phyloP scores from a whole-genome alignment of 2,329 filamentous ascomycete genomes.

The Trichoderma afroharzianum region DNA sequence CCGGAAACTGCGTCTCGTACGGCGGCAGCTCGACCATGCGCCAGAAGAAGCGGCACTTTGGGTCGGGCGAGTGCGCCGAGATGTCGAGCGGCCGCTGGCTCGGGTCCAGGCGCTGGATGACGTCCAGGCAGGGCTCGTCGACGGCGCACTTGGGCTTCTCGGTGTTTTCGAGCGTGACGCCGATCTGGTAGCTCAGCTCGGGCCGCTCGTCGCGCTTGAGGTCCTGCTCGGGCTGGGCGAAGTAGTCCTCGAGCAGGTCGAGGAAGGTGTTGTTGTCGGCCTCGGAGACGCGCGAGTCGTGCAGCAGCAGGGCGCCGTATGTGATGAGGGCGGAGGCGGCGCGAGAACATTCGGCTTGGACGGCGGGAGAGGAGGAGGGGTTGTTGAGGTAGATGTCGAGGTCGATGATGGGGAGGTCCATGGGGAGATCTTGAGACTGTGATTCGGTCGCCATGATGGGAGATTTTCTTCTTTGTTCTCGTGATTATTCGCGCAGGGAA shows the following conservation, averaged over 20 bases:
- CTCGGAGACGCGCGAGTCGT: slow-evolving; percentile 56
- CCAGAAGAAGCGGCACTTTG: slow-evolving; percentile 64
- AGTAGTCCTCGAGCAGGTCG: slow-evolving; percentile 62
- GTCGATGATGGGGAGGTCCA: slow-evolving; percentile 59
- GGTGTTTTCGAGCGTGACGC: slow-evolving; percentile 60
- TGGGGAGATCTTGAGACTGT: slow-evolving; percentile 27
- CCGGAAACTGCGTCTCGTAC: slow-evolving; percentile 53
- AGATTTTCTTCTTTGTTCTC: not conserved
- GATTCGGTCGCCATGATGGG: slow-evolving; percentile 12
- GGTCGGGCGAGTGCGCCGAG: slow-evolving; percentile 52
- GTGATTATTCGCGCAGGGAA: not conserved
- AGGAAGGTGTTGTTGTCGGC: slow-evolving; percentile 55
- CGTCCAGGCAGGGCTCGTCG: slow-evolving; percentile 56
- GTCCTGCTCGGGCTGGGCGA: slow-evolving; percentile 49
- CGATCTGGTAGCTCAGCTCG: slow-evolving; percentile 57
- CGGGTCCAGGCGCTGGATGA: slow-evolving; percentile 53
- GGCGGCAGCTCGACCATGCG: slow-evolving; percentile 53
- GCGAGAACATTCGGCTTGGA: slow-evolving; percentile 49
- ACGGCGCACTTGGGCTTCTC: slow-evolving; percentile 62
- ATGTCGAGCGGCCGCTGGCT: slow-evolving; percentile 57
- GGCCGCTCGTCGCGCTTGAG: slow-evolving; percentile 53
- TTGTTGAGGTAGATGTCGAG: slow-evolving; percentile 53
- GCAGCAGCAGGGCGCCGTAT: slow-evolving; percentile 57
- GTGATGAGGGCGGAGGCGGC: slow-evolving; percentile 56
- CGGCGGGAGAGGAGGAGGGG: slow-evolving; percentile 39